phyloP scores from a whole-genome alignment of 805 yeast genomes.

The Lipomyces yamanashiensis region DNA sequence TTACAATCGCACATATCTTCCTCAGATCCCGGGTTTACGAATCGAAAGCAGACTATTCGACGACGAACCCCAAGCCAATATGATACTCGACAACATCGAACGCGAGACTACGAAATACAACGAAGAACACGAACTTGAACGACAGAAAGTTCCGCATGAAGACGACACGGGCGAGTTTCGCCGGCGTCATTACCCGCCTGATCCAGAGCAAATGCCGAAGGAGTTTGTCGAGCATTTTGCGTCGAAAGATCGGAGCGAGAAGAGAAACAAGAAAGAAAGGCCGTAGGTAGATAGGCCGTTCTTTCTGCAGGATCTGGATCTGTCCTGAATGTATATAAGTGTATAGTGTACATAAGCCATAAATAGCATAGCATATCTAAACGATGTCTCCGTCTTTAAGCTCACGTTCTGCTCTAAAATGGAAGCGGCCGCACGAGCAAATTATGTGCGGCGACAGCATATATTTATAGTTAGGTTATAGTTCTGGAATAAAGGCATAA shows the following conservation, averaged over 20 bases:
- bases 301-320: too few relatives aligned
- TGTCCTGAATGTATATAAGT: too few relatives aligned
- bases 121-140: background rate
- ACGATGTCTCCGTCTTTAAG: too few relatives aligned
- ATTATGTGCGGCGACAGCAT: slow-evolving; percentile 24
- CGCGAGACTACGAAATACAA: background rate
- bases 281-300: too few relatives aligned
- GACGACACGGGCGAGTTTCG: background rate
- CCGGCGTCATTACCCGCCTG: background rate
- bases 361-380: too few relatives aligned
- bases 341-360: too few relatives aligned
- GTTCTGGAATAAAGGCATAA: background rate
- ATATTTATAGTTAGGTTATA: background rate
- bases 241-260: too few relatives aligned
- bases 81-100: background rate
- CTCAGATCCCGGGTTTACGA: background rate
- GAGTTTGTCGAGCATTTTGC: too few relatives aligned
- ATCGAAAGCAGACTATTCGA: background rate
- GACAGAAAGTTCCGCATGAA: background rate
- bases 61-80: background rate
- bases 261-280: too few relatives aligned
- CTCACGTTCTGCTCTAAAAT: background rate
- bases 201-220: background rate
- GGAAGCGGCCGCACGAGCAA: slow-evolving; percentile 25
- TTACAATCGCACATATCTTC: background rate